Conservation (phyloP, 2,329 filamentous ascomycete species). For the Xylaria hypoxylon region DNA sequence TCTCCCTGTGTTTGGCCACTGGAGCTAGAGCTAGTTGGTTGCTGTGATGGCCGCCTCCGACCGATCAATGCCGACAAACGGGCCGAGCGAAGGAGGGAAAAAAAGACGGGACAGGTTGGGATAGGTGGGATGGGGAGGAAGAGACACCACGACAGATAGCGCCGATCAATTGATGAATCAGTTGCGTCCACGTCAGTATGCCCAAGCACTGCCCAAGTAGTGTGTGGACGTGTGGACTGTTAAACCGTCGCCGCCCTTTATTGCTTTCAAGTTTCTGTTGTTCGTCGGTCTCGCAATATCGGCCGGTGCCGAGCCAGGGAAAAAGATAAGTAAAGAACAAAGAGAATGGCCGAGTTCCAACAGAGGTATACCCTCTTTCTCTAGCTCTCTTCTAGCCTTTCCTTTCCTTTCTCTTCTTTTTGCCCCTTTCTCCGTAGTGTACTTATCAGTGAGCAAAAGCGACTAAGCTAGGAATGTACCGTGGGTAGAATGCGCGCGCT, state of each 20-base stretch:
- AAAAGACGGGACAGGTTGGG: neutral
- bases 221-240: too few species aligned
- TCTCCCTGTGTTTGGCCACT: neutral
- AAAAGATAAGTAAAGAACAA: constrained; percentile 16
- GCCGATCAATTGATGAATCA: constrained; percentile 19
- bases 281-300: constrained; percentile 9
- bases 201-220: neutral
- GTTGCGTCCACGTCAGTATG: constrained; percentile 20
- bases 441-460: constrained; percentile 31
- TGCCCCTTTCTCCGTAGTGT: neutral
- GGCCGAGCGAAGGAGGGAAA: constrained; percentile 22
- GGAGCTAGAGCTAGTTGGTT: constrained; percentile 10
- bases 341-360: constrained; percentile 20
- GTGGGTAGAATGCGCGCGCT: constrained; percentile 4
- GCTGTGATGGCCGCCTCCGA: constrained; percentile 33
- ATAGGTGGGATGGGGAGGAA: constrained; percentile 7
- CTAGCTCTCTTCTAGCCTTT: constrained; percentile 15
- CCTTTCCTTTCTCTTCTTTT: constrained; percentile 5
- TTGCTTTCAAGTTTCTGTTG: neutral
- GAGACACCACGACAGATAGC: neutral
- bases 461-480: constrained; percentile 18
- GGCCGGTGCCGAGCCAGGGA: constrained; percentile 20
- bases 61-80: constrained; percentile 36
- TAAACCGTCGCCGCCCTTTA: constrained; percentile 9
- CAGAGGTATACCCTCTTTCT: constrained; percentile 25